phyloP scores from a whole-genome alignment of 2,329 filamentous ascomycete species.

The Xylariaceae sp. region DNA sequence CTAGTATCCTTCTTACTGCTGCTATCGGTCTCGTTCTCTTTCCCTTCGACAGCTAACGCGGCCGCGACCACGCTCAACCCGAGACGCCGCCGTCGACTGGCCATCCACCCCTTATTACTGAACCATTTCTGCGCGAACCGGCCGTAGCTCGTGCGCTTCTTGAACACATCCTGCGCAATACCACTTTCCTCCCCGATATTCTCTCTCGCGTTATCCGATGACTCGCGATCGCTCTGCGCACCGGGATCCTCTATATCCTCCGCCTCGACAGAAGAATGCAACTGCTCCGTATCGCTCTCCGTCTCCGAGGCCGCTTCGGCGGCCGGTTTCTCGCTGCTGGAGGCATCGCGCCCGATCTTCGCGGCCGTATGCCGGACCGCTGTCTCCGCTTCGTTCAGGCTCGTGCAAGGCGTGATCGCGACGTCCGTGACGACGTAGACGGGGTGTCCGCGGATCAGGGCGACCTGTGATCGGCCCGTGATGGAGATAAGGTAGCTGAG shows the following conservation, averaged over 20 bases:
- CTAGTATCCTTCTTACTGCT: conserved; percentile 13
- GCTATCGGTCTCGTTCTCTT: conserved; percentile 23
- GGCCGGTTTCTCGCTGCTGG: conserved; percentile 12
- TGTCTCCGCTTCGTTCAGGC: conserved; percentile 64
- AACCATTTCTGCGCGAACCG: conserved; percentile 91
- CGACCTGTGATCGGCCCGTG: conserved; percentile 79
- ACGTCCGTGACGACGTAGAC: conserved; percentile 87
- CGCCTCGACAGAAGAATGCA: conserved; percentile 32
- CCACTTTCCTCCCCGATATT: conserved; percentile 43
- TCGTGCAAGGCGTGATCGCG: conserved; percentile 80
- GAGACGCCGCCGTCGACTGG: conserved; percentile 63
- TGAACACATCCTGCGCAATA: conserved; percentile 84
- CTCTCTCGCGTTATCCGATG: conserved; percentile 11
- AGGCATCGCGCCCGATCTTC: conserved; percentile 36
- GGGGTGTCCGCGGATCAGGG: conserved; percentile 73
- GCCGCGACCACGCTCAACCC: conserved; percentile 52
- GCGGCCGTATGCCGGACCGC: conserved; percentile 60
- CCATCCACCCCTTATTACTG: conserved; percentile 73
- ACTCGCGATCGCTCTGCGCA: conserved; percentile 27
- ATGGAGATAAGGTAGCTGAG: conserved; percentile 83
- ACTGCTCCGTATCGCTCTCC: conserved; percentile 46
- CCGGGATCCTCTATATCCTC: conserved; percentile 31
- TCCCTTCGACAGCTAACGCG: conserved; percentile 37
- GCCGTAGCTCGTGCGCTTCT: conserved; percentile 75
- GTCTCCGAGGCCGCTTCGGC: conserved; percentile 35